Percentiles rank a stretch among this genome's conserved stretches.
phyloP scores from a whole-genome alignment of 306 rosid species.

The Medicago ruthenica region DNA sequence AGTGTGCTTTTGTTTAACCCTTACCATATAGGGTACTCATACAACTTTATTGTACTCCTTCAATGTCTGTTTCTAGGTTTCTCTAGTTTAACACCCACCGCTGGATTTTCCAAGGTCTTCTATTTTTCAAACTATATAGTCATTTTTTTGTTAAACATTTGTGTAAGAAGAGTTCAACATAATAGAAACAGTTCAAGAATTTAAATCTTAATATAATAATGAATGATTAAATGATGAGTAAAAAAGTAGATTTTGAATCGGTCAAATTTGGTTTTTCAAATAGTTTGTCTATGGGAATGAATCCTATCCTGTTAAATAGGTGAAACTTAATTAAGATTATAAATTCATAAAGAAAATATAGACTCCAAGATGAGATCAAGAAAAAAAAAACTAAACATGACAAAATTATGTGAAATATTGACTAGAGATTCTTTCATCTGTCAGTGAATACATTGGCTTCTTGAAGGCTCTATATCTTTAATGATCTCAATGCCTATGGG shows the following conservation, averaged over 20 bases:
- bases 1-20: constrained; percentile 17
- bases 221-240: background rate
- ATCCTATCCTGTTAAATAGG: background rate
- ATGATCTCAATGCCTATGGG: background rate
- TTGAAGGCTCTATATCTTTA: constrained; percentile 19
- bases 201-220: background rate
- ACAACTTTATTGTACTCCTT: background rate
- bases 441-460: constrained; percentile 16
- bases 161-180: background rate
- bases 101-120: background rate
- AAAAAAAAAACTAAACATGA: background rate
- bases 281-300: background rate
- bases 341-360: background rate
- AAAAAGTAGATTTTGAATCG: background rate
- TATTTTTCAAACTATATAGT: no score
- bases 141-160: no score
- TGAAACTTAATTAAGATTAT: background rate
- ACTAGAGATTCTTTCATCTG: background rate
- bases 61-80: constrained; percentile 3
- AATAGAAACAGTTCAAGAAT: background rate
- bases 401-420: background rate
- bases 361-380: background rate
- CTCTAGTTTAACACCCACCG: background rate
- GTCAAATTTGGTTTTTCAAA: background rate
- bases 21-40: background rate